Percentiles rank a stretch among this genome's conserved stretches.
phyloP scores from a whole-genome alignment of 148 eudicot genomes.

The Beta vulgaris region DNA sequence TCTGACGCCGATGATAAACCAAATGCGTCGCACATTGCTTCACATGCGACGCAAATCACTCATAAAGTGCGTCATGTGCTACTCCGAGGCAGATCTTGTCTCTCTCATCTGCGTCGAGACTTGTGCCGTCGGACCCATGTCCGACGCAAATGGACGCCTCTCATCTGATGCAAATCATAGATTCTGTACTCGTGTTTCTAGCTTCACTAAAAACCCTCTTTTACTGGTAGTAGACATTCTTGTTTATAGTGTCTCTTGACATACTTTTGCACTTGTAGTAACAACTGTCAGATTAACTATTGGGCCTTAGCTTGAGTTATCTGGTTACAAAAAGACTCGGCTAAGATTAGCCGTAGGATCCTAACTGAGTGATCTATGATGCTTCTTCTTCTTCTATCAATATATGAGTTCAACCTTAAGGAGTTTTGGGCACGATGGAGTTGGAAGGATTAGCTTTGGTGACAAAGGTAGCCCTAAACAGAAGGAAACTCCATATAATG shows the following conservation, averaged over 20 bases:
- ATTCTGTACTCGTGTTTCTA: too few relatives aligned
- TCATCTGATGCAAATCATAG: too few relatives aligned
- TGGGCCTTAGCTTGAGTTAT: not conserved
- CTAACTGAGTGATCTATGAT: not conserved
- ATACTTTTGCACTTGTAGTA: not conserved
- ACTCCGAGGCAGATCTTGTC: too few relatives aligned
- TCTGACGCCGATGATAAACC: too few relatives aligned
- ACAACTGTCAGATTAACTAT: not conserved
- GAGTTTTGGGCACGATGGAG: constrained; percentile 85
- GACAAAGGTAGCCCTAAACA: constrained; percentile 78
- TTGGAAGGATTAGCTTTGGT: constrained; percentile 86
- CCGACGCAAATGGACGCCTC: too few relatives aligned
- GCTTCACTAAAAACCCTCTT: not conserved
- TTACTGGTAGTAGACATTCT: constrained; percentile 1
- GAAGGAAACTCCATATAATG: constrained; percentile 70
- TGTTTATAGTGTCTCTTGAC: not conserved
- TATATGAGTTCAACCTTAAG: too few relatives aligned
- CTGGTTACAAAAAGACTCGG: not conserved
- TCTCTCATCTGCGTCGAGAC: too few relatives aligned
- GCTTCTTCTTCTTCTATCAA: too few relatives aligned
- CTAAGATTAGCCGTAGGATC: not conserved
- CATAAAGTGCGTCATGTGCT: too few relatives aligned
- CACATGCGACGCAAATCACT: too few relatives aligned
- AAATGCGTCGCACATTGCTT: too few relatives aligned
- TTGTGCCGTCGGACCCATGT: too few relatives aligned